Base-by-base conservation (phyloP, 148 eudicot genomes). In the Salicornia ramosissima region DNA sequence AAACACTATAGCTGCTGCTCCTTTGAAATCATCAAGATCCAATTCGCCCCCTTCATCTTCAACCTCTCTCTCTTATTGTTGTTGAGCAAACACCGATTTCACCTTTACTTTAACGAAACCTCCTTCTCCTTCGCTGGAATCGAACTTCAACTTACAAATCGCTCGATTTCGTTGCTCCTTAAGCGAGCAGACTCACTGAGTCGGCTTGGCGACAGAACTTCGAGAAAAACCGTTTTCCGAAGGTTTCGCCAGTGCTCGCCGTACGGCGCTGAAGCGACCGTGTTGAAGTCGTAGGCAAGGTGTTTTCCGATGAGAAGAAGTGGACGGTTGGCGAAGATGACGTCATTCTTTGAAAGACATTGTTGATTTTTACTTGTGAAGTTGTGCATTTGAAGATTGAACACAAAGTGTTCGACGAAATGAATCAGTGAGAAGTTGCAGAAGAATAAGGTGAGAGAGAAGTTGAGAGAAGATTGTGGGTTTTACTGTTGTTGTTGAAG, bases 181-280 rank as follows among this genome's bases (percentile, higher is more conserved):
- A 79, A 70, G 26, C 78, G 72, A 28, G 21, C 63, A 43, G 80
- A 77, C 49, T 28, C 31, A 49, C 60, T 80, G 21, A 85, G 80
- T 0, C 82, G 77, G n/a, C 29, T 34, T 0, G 81, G 19, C 10
- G 88, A 85, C 31, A 80, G 78, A 8, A 85, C 33, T 33, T 80
- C 86, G 11, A 75, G 60, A 0, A 76, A 65, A 34, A 56, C 33
- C 46, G 82, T 73, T 33, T 77, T 81, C 0, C 87, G 79, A 28
- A 82, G 82, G 70, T 79, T 79, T 25, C 85, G 77, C 83, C 80
- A 84, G 49, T 75, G 73, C n/a, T 84, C 81, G 10, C 87, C 85
- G 30, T 79, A 85, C 0, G 85, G 76, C 16, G 83, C 73, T 11
- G 55, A 67, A 14, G 64, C 46, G 26, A 84, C 29, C 11, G 74